phyloP scores from a whole-genome alignment of 352 stramenopile species.

The Globisporangium abappressorium region DNA sequence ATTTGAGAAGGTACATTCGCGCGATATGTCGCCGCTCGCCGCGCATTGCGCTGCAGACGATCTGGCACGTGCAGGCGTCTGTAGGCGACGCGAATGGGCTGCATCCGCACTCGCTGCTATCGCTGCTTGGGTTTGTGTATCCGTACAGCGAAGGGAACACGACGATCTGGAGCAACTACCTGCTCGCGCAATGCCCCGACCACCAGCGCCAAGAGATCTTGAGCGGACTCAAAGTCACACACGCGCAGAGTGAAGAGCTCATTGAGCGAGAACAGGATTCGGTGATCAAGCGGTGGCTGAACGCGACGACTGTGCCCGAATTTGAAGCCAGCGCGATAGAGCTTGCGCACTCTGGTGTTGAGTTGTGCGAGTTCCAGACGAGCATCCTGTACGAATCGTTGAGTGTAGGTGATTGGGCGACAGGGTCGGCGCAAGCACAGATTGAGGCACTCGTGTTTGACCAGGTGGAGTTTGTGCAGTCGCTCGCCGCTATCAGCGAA shows the following conservation, averaged over 20 bases:
- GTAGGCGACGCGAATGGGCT: slow-evolving; percentile 50
- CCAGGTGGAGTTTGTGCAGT: slow-evolving; percentile 76
- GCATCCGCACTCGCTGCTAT: slow-evolving; percentile 59
- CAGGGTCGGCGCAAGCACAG: slow-evolving; percentile 15
- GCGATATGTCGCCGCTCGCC: slow-evolving; percentile 68
- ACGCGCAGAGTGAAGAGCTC: slow-evolving; percentile 35
- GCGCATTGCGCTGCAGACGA: slow-evolving; percentile 72
- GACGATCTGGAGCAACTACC: slow-evolving; percentile 56
- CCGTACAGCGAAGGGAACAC: slow-evolving; percentile 24
- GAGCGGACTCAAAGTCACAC: slow-evolving; percentile 31
- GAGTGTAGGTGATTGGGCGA: slow-evolving; percentile 21
- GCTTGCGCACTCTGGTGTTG: slow-evolving; percentile 37
- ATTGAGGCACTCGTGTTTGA: slow-evolving; percentile 68
- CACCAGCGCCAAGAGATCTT: slow-evolving; percentile 55
- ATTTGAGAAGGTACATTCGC: slow-evolving; percentile 60
- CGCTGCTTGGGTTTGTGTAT: slow-evolving; percentile 65
- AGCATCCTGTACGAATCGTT: slow-evolving; percentile 71
- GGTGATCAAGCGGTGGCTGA: slow-evolving; percentile 59
- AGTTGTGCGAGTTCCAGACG: slow-evolving; percentile 70
- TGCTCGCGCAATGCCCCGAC: slow-evolving; percentile 56
- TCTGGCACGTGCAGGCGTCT: slow-evolving; percentile 75
- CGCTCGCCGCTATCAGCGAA: slow-evolving; percentile 66
- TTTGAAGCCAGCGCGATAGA: slow-evolving; percentile 54
- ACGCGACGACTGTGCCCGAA: slow-evolving; percentile 39
- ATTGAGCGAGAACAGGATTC: slow-evolving; percentile 48